Conservation (phyloP, 129 eudicot species). For the Pseudognaphalium luteoalbum region DNA sequence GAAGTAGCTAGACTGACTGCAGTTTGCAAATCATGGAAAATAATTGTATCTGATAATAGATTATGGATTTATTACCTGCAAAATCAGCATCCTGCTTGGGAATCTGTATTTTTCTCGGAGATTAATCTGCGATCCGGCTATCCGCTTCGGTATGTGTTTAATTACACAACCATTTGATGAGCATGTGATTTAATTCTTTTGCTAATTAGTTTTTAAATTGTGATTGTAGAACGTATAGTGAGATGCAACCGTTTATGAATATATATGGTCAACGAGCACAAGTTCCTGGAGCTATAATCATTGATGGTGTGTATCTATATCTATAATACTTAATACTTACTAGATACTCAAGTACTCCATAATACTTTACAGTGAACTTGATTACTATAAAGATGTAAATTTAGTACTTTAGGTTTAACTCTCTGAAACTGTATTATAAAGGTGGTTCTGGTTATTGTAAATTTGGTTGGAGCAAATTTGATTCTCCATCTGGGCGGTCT, state of each 20-base stretch:
- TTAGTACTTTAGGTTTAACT: background rate
- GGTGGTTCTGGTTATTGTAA: conserved; percentile 99
- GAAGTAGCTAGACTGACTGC: conserved; percentile 62
- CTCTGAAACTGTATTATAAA: conserved; percentile 10
- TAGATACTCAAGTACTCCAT: too few relatives aligned
- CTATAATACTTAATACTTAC: background rate
- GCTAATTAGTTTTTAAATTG: conserved; percentile 8
- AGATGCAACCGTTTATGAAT: conserved; percentile 68
- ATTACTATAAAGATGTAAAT: background rate
- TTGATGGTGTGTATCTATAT: conserved; percentile 59
- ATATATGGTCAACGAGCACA: conserved; percentile 71
- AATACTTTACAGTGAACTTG: background rate
- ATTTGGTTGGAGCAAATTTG: conserved; percentile 95
- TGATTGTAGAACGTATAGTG: conserved; percentile 52
- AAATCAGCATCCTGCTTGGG: conserved; percentile 57
- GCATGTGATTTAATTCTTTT: background rate
- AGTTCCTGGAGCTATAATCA: conserved; percentile 84
- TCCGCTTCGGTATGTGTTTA: conserved; percentile 57
- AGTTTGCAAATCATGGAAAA: conserved; percentile 73
- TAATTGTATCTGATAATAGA: conserved; percentile 56
- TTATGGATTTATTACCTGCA: conserved; percentile 75
- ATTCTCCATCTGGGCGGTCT: conserved; percentile 78
- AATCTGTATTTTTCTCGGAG: conserved; percentile 75
- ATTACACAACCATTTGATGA: too few relatives aligned
- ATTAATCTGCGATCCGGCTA: conserved; percentile 61